Evolutionary conservation across 305 asterid genomes (phyloP), one percentile per base, ranked within the genome.

Genomic region (Rubia tinctorum): DNA sequence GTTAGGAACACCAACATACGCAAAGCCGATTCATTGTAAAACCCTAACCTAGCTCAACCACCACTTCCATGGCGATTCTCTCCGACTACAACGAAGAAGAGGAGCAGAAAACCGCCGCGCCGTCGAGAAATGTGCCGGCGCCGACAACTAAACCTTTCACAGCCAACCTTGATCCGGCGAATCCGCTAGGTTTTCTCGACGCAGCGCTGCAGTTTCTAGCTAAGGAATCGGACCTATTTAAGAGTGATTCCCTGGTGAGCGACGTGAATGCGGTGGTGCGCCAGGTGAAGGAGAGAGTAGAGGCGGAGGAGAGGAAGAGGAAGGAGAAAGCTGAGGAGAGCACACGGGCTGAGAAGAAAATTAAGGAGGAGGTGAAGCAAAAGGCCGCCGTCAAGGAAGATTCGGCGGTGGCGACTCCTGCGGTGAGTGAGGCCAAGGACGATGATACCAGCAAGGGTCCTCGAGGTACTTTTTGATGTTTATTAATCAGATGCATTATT

Each of bases 231-330:
- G 96, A 92, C 77, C 82, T 90, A 27, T 85, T 92, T 82, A 84
- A 83, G 82, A 92, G 93, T 77, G 90, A 87, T 73, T 80, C 85
- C 0, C 66, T 85, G 73, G 76, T 84, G 44, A 78, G 30, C 7
- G 96, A 90, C 74, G 87, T 90, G 71, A 88, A 74, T 64, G 96
- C 96, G 66, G 93, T 92, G 69, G 89, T 84, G 65, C 86, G 90
- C 45, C 84, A 78, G 84, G 93, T 88, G 75, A 85, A 80, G 78
- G 88, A 81, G 20, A 88, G 83, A 75, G 82, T 74, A 76, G 77
- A 76, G 18, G 72, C 85, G 1, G 87, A 81, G 81, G 88, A 81
- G 66, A 76, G 76, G 71, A 83, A 76, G 83, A 71, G 66, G 75
- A 89, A 82, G 81, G 83, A 79, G 7, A 79, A 71, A 68, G 76